Evolutionary conservation across 208 protist genomes (phyloP), one percentile per base, ranked within the genome.

Genomic region (Novymonas esmeraldas): DNA sequence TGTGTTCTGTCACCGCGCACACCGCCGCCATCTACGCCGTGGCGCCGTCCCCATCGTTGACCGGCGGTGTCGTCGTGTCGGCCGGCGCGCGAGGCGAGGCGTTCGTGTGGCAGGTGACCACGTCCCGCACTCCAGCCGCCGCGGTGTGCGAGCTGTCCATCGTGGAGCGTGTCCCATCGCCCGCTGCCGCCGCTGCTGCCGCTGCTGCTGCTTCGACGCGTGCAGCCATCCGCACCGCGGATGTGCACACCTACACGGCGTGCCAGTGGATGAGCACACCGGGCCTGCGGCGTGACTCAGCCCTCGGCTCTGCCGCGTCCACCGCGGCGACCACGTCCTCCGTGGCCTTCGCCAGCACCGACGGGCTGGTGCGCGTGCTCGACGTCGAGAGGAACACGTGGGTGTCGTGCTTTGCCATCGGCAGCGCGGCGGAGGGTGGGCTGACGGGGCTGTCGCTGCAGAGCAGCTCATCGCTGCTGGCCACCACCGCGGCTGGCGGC

Each of bases 1-100:
- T 78, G 20, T 72, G 76, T 56, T 68, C 79, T 24, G 34, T 46
- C 29, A 61, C 45, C 7, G 63, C 41, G 1, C 87, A 93, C 65
- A 76, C 52, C 44, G 83, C 83, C 18, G 87, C 65, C 24, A 81
- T 93, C 70, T 84, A 93, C 73, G 76, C 69, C 48, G 36, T 61
- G 6, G 56, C 57, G 1, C 44, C 42, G 2, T 66, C 67, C 1
- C 38, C 74, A n/a, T n/a, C n/a, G 2, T 24, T n/a, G 10, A 38
- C 50, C 31, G 64, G 34, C 52, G 78, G 81, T 6, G 67, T 73
- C 5, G 52, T 91, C 20, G 56, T 91, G 31, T 87, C 82, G 0
- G 88, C 81, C 5, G 88, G 88, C 4, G 64, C 78, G 36, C 78
- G 78, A 6, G 76, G 76, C 10, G 88, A 94, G 70, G 82, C 76